Base-by-base conservation (phyloP, 768 basidiomycete species). In the Panus rudis region DNA sequence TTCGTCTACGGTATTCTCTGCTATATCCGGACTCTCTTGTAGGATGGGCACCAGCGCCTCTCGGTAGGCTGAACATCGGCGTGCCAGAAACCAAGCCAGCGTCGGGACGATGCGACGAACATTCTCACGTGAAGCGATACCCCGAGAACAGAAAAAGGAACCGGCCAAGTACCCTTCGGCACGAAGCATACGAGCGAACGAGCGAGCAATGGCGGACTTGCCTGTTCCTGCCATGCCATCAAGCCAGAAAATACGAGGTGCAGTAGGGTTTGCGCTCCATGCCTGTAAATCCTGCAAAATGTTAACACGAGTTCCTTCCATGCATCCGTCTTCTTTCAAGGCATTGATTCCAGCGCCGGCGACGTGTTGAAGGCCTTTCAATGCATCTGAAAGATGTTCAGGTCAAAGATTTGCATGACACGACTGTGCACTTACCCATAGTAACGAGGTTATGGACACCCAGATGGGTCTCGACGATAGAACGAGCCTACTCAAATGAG, bases 241-340 rank as follows among this genome's bases (percentile, higher is more conserved):
- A 7, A 52, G 40, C 51, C 51, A 52, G 26, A 38, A 48, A 17
- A 52, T 22, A 3, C 35, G 26, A 14, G 61, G 54, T 21, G 55
- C 55, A 0, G 64, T 60, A 1, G 58, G 66, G 1, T 65, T 60
- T 17, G 67, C 68, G 11, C 63, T 68, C 20, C 47, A 58, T 2
- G 11, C 17, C 16, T 50, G 20, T 13, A 51, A 23, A 7, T 31
- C 35, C 4, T 23, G 43, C 14, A 45, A 22, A 17, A 50, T 28
- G 4, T 50, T 20, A 16, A 22, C 42, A 23, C 50, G 50, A 16
- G 45, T 46, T 8, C 17, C 41, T 24, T n/a, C 24, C 31, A 43
- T 35, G 24, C 46, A 49, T n/a, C n/a, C n/a, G n/a, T n/a, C n/a
- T n/a, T n/a, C n/a, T n/a, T n/a, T n/a, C n/a, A n/a, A n/a, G n/a